Percentiles rank a stretch among this genome's conserved stretches.
Conservation (phyloP, 176 grass and related monocot genomes). For the Aegilops bicornis region DNA sequence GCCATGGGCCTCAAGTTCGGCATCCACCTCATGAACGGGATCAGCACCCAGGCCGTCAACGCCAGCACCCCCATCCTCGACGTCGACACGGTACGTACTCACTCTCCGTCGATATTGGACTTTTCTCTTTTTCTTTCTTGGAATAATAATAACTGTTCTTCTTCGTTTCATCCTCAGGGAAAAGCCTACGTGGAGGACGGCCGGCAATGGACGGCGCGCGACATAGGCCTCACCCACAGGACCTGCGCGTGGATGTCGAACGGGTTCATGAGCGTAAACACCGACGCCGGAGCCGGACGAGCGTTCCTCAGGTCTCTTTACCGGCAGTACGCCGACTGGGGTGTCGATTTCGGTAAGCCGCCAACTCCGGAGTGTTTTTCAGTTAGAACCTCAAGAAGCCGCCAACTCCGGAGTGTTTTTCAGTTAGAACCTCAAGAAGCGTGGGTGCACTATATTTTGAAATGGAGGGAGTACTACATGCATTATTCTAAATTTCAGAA, state of each 20-base stretch:
- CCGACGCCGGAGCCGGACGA: constrained; percentile 60
- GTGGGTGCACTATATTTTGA: no score
- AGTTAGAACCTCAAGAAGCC: no score
- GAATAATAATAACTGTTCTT: neutral
- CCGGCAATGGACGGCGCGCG: constrained; percentile 54
- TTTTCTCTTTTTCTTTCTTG: neutral
- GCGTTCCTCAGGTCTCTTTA: constrained; percentile 89
- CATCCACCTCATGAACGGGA: constrained; percentile 93
- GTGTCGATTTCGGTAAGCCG: constrained; percentile 72
- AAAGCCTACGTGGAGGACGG: constrained; percentile 47
- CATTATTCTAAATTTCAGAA: neutral
- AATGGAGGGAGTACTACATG: neutral
- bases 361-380: neutral
- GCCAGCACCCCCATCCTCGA: constrained; percentile 62
- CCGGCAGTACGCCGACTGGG: constrained; percentile 77
- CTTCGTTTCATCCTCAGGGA: constrained; percentile 32
- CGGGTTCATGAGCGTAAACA: constrained; percentile 95
- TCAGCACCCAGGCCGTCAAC: constrained; percentile 66
- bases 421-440: no score
- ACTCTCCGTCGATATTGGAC: neutral
- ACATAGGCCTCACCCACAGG: constrained; percentile 74
- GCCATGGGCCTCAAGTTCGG: constrained; percentile 85
- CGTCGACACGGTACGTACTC: constrained; percentile 45
- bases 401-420: neutral
- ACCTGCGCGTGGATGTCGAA: constrained; percentile 80